phyloP scores from a whole-genome alignment of 495 filamentous ascomycete species.

The Hypoxylon fuscum region DNA sequence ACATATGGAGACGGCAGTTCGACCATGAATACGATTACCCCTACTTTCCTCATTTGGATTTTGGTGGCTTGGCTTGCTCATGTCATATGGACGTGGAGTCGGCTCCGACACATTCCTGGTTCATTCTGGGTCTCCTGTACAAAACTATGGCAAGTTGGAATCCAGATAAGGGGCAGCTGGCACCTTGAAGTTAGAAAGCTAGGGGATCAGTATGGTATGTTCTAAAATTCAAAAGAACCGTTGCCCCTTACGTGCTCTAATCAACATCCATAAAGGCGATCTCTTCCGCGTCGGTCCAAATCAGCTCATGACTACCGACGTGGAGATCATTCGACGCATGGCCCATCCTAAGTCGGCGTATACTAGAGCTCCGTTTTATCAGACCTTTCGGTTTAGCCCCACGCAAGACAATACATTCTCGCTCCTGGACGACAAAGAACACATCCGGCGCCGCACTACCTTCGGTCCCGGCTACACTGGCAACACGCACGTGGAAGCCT shows the following conservation, averaged over 20 bases:
- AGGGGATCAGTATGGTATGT: slow-evolving; percentile 27
- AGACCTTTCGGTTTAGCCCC: slow-evolving; percentile 32
- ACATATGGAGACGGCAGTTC: neutral
- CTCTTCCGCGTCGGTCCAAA: slow-evolving; percentile 32
- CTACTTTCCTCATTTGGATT: neutral
- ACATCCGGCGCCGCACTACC: slow-evolving; percentile 24
- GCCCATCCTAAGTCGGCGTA: slow-evolving; percentile 26
- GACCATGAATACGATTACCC: slow-evolving; percentile 2
- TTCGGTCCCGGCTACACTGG: slow-evolving; percentile 26
- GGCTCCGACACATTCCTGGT: slow-evolving; percentile 31
- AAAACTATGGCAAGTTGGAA: slow-evolving; percentile 24
- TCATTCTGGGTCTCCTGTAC: slow-evolving; percentile 25
- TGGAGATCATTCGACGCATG: slow-evolving; percentile 32
- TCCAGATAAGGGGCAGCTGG: slow-evolving; percentile 27
- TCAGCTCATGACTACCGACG: slow-evolving; percentile 34
- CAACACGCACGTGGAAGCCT: slow-evolving; percentile 24
- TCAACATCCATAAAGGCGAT: slow-evolving; percentile 14
- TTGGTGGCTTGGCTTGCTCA: neutral
- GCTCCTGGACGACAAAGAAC: slow-evolving; percentile 28
- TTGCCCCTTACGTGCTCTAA: no score
- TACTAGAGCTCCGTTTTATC: slow-evolving; percentile 20
- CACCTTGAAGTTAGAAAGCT: slow-evolving; percentile 22
- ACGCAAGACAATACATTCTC: slow-evolving; percentile 34
- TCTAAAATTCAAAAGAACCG: no score
- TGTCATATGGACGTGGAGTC: slow-evolving; percentile 8